A percentile compares a stretch with the other conserved stretches of the same genome.
phyloP scores from a whole-genome alignment of 2,329 filamentous ascomycete species.

The Paramyrothecium roridum region DNA sequence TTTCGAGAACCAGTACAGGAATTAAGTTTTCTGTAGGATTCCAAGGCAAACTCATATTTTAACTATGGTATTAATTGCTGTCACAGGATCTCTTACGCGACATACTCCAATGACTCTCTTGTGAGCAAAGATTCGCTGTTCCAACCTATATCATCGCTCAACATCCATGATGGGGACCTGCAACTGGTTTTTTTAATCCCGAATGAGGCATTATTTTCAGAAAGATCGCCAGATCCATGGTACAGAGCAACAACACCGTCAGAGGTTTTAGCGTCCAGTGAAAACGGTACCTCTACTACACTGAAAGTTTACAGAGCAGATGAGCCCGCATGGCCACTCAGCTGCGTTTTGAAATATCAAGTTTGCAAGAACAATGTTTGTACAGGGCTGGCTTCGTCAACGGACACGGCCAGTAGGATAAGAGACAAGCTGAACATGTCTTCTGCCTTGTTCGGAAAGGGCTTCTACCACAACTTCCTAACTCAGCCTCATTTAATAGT shows the following conservation, averaged over 20 bases:
- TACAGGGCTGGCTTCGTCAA: not conserved
- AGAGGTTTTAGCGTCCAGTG: too few relatives aligned
- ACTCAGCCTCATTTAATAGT: not conserved
- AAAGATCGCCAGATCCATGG: not conserved
- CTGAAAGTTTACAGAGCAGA: not conserved
- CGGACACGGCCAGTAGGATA: not conserved
- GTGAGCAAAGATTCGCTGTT: too few relatives aligned
- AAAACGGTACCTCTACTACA: too few relatives aligned
- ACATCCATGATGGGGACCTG: too few relatives aligned
- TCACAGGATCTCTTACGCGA: too few relatives aligned
- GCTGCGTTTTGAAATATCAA: not conserved
- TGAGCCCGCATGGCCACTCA: not conserved
- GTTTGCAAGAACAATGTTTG: not conserved
- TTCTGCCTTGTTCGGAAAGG: not conserved
- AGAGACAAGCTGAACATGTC: not conserved
- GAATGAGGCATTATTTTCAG: not conserved
- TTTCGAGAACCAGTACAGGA: too few relatives aligned
- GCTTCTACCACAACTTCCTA: not conserved
- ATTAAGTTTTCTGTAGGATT: too few relatives aligned
- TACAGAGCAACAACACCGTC: not conserved
- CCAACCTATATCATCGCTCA: too few relatives aligned
- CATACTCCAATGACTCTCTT: too few relatives aligned
- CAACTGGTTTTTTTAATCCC: too few relatives aligned
- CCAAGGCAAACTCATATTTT: too few relatives aligned
- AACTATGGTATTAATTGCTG: too few relatives aligned